Conservation (phyloP, 1,284 basidiomycete species). For the Tilletia walkeri region DNA sequence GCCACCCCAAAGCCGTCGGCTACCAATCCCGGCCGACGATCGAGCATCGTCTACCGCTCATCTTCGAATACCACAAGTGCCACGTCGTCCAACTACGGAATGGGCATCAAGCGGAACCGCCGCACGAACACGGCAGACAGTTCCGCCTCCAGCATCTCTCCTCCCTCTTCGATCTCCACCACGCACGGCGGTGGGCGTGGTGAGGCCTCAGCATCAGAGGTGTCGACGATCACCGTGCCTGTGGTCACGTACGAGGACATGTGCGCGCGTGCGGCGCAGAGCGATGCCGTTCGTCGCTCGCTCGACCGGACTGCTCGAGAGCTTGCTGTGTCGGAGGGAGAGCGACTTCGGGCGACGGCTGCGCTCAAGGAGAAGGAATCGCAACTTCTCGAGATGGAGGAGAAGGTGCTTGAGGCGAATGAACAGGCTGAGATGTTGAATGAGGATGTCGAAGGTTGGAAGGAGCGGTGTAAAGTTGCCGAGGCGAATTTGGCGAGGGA, state of each 20-base stretch:
- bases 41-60: slow-evolving; percentile 16
- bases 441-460: slow-evolving; percentile 15
- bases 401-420: background rate
- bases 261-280: slow-evolving; percentile 13
- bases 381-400: background rate
- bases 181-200: background rate
- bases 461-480: background rate
- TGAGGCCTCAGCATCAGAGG: background rate
- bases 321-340: background rate
- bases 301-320: slow-evolving; percentile 10
- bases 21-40: background rate
- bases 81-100: slow-evolving; percentile 10
- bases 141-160: slow-evolving; percentile 7
- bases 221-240: slow-evolving; percentile 6
- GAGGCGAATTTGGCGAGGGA: background rate
- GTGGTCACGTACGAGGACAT: slow-evolving; percentile 12
- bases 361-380: background rate
- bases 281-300: slow-evolving; percentile 1
- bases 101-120: background rate
- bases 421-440: slow-evolving; percentile 15
- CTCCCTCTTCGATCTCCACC: slow-evolving; percentile 5
- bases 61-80: slow-evolving; percentile 12
- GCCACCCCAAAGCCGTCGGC: background rate
- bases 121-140: background rate
- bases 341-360: slow-evolving; percentile 1